These are phyloP conservation scores for Boletus eberwhitei DNA, from an alignment of 768 basidiomycete species.

Conservation along the genomic window DNA sequence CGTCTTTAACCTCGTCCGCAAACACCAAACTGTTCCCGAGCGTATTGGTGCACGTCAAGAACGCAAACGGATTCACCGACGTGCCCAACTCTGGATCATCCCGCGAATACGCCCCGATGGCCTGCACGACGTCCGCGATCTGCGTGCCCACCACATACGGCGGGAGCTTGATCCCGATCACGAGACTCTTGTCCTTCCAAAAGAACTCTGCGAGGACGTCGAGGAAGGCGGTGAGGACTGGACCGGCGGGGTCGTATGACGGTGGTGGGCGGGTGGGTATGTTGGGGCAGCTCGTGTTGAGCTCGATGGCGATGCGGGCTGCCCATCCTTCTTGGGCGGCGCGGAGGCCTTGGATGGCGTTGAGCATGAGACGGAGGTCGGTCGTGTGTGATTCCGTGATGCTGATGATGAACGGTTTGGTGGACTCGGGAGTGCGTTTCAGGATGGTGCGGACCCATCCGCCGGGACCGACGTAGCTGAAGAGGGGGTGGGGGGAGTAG, in stretches of 20 bases:
- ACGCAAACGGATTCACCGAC: constrained; percentile 54
- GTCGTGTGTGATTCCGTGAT: constrained; percentile 60
- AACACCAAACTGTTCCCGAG: constrained; percentile 69
- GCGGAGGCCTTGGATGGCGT: constrained; percentile 60
- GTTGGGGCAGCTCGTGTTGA: constrained; percentile 87
- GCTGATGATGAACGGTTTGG: constrained; percentile 77
- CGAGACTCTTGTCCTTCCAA: constrained; percentile 49
- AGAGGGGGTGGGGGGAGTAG: constrained; percentile 76
- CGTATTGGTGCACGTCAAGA: constrained; percentile 79
- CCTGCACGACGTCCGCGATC: constrained; percentile 51
- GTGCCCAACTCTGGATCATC: constrained; percentile 5
- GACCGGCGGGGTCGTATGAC: constrained; percentile 53
- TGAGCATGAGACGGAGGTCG: constrained; percentile 54
- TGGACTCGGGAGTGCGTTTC: constrained; percentile 29
- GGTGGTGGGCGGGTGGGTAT: constrained; percentile 59
- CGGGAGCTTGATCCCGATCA: constrained; percentile 75
- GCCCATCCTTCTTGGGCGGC: constrained; percentile 28
- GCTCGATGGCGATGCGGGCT: constrained; percentile 62
- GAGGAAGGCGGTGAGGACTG: constrained; percentile 49
- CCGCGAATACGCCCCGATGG: constrained; percentile 41
- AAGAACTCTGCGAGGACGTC: constrained; percentile 49
- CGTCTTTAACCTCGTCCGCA: constrained; percentile 43
- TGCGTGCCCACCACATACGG: constrained; percentile 66
- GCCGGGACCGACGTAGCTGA: constrained; percentile 47
- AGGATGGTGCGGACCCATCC: constrained; percentile 53